A percentile compares a stretch with the other conserved stretches of the same genome.
Conservation (phyloP, 805 yeast genomes). For the Grigorovia jiainica region DNA sequence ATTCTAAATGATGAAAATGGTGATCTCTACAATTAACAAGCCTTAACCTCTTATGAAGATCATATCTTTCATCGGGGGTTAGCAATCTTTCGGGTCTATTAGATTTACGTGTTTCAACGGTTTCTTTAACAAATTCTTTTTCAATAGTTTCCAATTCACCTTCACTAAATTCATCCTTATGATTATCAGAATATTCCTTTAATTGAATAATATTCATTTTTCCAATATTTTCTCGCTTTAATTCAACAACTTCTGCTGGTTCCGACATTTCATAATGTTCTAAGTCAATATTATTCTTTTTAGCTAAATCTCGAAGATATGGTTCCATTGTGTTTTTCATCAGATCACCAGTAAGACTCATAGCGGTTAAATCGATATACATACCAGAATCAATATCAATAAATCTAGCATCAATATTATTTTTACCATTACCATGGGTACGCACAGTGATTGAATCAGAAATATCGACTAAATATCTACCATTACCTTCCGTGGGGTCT, state of each 20-base stretch:
- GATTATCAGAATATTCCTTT: constrained; percentile 6
- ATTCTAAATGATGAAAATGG: constrained; percentile 43
- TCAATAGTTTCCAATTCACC: constrained; percentile 6
- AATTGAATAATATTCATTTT: constrained; percentile 6
- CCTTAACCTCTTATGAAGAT: constrained; percentile 23
- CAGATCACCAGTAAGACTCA: constrained; percentile 36
- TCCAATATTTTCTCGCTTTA: constrained; percentile 6
- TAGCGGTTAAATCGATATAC: constrained; percentile 64
- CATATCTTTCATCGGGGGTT: constrained; percentile 28
- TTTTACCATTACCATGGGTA: constrained; percentile 45
- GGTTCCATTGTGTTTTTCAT: constrained; percentile 3
- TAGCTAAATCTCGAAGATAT: neutral
- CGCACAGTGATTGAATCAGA: constrained; percentile 47
- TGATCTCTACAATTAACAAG: constrained; percentile 49
- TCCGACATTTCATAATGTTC: neutral
- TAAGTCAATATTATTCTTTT: neutral
- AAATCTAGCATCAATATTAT: constrained; percentile 64
- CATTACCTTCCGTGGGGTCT: constrained; percentile 41
- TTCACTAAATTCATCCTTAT: constrained; percentile 7
- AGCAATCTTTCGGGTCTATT: constrained; percentile 11
- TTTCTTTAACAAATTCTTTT: constrained; percentile 9
- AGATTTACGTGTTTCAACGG: neutral
- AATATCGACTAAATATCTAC: constrained; percentile 44
- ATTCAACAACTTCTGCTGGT: neutral
- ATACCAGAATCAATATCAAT: constrained; percentile 62